These are phyloP conservation scores for Macrophomina pseudophaseolina DNA, from an alignment of 2,329 filamentous ascomycete genomes.

Conservation along the genomic window DNA sequence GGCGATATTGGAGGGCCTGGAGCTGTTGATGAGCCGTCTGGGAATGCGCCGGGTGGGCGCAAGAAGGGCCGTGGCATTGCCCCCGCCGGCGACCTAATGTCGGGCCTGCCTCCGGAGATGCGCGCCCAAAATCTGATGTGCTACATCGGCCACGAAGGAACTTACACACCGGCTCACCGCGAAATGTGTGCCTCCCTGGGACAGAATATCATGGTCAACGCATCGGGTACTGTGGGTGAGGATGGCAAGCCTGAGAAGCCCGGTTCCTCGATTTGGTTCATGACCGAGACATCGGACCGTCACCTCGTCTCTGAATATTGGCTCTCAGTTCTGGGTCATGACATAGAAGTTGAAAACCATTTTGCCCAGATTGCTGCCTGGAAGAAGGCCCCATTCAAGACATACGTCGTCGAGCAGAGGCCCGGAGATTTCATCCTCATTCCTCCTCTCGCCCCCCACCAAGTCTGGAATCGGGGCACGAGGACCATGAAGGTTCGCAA, in stretches of 20 bases:
- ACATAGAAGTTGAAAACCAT: conserved; percentile 95
- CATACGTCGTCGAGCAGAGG: conserved; percentile 89
- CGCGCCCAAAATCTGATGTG: conserved; percentile 97
- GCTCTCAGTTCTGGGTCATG: conserved; percentile 88
- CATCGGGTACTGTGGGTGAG: conserved; percentile 68
- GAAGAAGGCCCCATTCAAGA: conserved; percentile 91
- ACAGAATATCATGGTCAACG: conserved; percentile 98
- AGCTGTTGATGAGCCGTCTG: conserved; percentile 54
- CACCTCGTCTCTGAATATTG: conserved; percentile 93
- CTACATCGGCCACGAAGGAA: conserved; percentile 96
- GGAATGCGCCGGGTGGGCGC: conserved; percentile 48
- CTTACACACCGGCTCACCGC: conserved; percentile 90
- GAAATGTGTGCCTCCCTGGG: conserved; percentile 98
- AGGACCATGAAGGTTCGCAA: conserved; percentile 76
- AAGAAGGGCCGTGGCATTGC: conserved; percentile 65
- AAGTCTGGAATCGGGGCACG: conserved; percentile 97
- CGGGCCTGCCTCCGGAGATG: conserved; percentile 83
- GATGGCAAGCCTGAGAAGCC: conserved; percentile 73
- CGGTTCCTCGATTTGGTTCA: conserved; percentile 96
- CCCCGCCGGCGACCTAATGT: conserved; percentile 91
- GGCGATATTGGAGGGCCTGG: conserved; percentile 62
- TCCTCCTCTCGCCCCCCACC: conserved; percentile 89
- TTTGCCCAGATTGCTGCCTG: conserved; percentile 95
- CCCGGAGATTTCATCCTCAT: conserved; percentile 92
- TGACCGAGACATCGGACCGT: conserved; percentile 95